phyloP scores from a whole-genome alignment of 805 yeast genomes.

The Hanseniaspora nectarophila region DNA sequence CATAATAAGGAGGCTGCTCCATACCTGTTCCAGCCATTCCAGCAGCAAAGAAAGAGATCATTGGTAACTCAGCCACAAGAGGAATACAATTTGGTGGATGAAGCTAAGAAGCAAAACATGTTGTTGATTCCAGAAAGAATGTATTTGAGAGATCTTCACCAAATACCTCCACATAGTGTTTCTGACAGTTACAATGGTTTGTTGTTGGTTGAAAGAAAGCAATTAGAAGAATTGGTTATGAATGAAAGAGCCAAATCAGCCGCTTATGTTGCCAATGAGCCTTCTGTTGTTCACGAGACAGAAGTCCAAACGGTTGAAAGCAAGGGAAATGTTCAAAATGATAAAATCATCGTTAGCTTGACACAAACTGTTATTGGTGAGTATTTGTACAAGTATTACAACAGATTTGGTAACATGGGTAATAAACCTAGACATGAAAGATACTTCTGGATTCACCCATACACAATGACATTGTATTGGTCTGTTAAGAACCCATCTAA shows the following conservation, averaged over 20 bases:
- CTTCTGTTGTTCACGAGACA: background rate
- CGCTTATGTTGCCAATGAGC: background rate
- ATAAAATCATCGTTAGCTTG: conserved; percentile 68
- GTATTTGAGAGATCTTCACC: conserved; percentile 17
- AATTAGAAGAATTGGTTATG: conserved; percentile 18
- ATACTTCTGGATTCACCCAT: conserved; percentile 94
- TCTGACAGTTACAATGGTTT: conserved; percentile 24
- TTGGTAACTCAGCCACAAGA: background rate
- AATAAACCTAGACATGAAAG: conserved; percentile 71
- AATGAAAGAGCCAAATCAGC: background rate
- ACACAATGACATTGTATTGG: conserved; percentile 85
- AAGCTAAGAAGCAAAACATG: conserved; percentile 5
- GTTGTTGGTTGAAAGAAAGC: conserved; percentile 29
- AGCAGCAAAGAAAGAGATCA: conserved; percentile 7
- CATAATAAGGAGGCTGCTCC: background rate
- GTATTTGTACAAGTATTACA: conserved; percentile 70
- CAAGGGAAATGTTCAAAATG: conserved; percentile 17
- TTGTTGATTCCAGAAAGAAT: conserved; percentile 13
- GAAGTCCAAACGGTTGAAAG: background rate
- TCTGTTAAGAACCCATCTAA: conserved; percentile 61
- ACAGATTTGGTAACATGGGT: conserved; percentile 55
- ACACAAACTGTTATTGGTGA: conserved; percentile 94
- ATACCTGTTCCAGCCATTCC: conserved; percentile 9
- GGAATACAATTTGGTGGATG: conserved; percentile 2
- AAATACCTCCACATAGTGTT: conserved; percentile 19